phyloP scores from a whole-genome alignment of 768 basidiomycete species.

The Suillus tomentosus region DNA sequence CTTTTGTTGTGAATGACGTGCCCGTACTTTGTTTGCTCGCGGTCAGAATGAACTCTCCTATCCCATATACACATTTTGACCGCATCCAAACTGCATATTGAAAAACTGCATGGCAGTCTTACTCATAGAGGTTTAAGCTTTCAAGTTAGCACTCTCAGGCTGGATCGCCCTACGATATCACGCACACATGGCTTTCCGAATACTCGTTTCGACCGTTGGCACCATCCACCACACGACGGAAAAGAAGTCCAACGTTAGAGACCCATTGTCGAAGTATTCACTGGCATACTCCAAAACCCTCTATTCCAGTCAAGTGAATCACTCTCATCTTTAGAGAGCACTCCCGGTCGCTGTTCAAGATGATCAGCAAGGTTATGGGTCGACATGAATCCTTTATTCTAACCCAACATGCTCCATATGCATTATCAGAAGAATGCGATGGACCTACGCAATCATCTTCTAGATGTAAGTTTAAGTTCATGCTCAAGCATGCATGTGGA shows the following conservation, averaged over 20 bases:
- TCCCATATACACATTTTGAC: neutral
- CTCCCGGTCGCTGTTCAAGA: neutral
- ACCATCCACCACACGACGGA: neutral
- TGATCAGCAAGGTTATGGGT: neutral
- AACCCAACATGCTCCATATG: no score
- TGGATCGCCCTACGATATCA: neutral
- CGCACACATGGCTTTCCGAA: neutral
- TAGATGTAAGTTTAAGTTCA: no score
- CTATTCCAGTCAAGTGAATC: neutral
- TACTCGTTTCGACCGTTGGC: slow-evolving; percentile 1
- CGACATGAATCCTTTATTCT: neutral
- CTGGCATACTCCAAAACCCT: neutral
- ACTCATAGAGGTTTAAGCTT: neutral
- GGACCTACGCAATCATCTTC: no score
- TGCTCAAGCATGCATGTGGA: no score
- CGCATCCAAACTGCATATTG: neutral
- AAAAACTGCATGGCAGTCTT: neutral
- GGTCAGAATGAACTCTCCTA: neutral
- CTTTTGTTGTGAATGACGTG: no score
- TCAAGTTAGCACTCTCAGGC: no score
- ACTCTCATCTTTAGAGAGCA: neutral
- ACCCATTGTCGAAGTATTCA: neutral
- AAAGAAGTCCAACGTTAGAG: neutral
- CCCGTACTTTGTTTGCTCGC: no score
- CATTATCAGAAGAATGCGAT: no score